Evolutionary conservation across 148 eudicot genomes (phyloP).

Genomic region (Dianthus caryophyllus): DNA sequence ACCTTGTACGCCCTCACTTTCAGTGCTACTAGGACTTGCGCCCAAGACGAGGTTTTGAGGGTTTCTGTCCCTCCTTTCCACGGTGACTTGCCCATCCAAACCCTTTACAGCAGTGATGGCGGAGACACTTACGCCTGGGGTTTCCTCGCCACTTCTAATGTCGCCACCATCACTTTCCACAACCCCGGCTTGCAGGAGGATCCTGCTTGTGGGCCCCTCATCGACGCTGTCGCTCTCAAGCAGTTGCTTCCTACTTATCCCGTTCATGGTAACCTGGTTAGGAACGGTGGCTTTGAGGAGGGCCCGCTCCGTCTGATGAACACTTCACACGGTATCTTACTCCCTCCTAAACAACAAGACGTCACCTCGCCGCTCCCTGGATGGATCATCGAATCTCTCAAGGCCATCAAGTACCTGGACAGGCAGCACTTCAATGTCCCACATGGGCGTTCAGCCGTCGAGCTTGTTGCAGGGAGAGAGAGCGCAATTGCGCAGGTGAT

Average conservation of each 20-base stretch:
- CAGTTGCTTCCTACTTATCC: constrained; percentile 50
- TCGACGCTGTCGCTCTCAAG: constrained; percentile 87
- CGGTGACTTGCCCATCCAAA: constrained; percentile 77
- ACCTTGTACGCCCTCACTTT: constrained; percentile 61
- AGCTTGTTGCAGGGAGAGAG: constrained; percentile 80
- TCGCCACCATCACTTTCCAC: constrained; percentile 47
- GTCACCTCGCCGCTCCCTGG: constrained; percentile 71
- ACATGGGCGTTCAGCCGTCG: constrained; percentile 52
- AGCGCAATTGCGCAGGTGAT: constrained; percentile 71
- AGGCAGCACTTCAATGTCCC: constrained; percentile 71
- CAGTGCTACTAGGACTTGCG: constrained; percentile 85
- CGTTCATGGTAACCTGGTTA: constrained; percentile 51
- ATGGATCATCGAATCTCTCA: constrained; percentile 82
- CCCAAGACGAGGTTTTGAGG: constrained; percentile 85
- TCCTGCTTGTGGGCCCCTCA: constrained; percentile 80
- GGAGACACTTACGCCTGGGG: constrained; percentile 79
- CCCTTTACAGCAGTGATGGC: constrained; percentile 70
- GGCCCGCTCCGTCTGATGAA: constrained; percentile 63
- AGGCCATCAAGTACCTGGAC: constrained; percentile 75
- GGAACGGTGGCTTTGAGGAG: constrained; percentile 70
- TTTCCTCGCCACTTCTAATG: constrained; percentile 44
- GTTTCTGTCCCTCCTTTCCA: constrained; percentile 55
- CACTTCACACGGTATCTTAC: constrained; percentile 67
- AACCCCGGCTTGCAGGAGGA: constrained; percentile 82
- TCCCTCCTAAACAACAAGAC: constrained; percentile 73